Base-by-base conservation (phyloP, 495 filamentous ascomycete genomes). In the Neurospora terricola region DNA sequence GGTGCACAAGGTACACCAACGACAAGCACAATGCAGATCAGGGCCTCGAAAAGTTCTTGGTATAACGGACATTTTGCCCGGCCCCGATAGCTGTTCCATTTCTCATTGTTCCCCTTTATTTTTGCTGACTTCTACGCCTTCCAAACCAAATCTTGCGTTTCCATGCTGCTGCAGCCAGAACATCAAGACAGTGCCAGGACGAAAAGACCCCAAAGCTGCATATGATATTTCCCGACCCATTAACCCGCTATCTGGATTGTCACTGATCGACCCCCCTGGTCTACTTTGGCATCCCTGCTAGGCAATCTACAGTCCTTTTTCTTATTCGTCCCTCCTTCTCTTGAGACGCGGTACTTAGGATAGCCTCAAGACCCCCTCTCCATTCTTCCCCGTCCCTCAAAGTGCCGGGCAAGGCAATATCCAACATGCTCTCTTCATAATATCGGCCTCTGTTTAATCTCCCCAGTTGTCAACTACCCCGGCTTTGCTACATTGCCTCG, bases 401-500 rank as follows among this genome's bases (percentile, higher is more conserved):
- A 38, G 43, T 69, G 73, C 73, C 69, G 68, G 75, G 48, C 74
- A 71, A 69, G 70, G 71, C 40, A 54, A 74, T 72, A 74, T 62
- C 72, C 73, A 72, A 75, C 72, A 77, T 74, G 69, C 27, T 68
- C 59, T 73, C 70, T 73, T 72, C 73, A 79, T 81, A 81, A 77
- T 78, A 74, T 72, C 70, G 38, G 40, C 59, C 42, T 48, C 73
- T 72, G 42, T 70, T 77, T 75, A 78, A 75, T 79, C 73, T 78
- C 76, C 43, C 74, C 75, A 76, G 74, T 79, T 75, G 75, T 75
- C 77, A 77, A 78, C 78, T 74, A 76, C 72, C 78, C 76, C 73
- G 78, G 78, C 76, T 81, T 78, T 81, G 73, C 80, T 76, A 81
- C 75, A 79, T 78, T 81, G 74, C 72, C 73, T 45, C 78, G 74